Conservation (phyloP, 1,139 yeast genomes). For the Blastobotrys ciferrii region DNA sequence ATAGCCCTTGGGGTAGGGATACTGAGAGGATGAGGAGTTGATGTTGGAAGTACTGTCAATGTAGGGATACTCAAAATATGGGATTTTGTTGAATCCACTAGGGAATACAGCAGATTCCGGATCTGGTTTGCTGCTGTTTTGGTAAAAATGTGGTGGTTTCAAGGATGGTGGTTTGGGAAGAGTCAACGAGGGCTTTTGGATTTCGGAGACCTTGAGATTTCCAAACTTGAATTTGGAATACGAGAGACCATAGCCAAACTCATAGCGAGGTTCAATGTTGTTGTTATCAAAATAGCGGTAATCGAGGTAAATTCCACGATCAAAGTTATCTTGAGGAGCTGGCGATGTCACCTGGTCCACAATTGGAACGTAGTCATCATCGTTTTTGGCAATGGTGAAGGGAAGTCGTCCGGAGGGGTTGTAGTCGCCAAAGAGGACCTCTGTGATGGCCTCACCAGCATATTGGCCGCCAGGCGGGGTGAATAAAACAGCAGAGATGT, state of each 20-base stretch:
- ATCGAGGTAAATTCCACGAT: constrained; percentile 42
- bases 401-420: constrained; percentile 65
- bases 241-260: constrained; percentile 62
- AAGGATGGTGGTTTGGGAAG: constrained; percentile 53
- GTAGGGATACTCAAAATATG: constrained; percentile 30
- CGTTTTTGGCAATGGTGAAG: constrained; percentile 58
- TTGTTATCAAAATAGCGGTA: constrained; percentile 56
- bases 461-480: constrained; percentile 61
- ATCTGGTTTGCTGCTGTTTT: constrained; percentile 37
- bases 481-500: constrained; percentile 55
- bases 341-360: constrained; percentile 33
- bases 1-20: constrained; percentile 55
- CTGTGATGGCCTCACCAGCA: constrained; percentile 48
- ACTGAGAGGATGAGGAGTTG: constrained; percentile 39
- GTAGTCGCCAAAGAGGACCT: constrained; percentile 54
- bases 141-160: constrained; percentile 28
- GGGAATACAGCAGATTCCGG: constrained; percentile 55
- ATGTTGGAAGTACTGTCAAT: constrained; percentile 29
- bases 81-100: constrained; percentile 20
- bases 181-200: constrained; percentile 47
- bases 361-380: constrained; percentile 54
- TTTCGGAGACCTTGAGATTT: constrained; percentile 38
- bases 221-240: constrained; percentile 50
- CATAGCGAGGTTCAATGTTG: constrained; percentile 56
- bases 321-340: constrained; percentile 44